Evolutionary conservation across 169 alveolate genomes (phyloP).

Genomic region (Eimeria acervulina): DNA sequence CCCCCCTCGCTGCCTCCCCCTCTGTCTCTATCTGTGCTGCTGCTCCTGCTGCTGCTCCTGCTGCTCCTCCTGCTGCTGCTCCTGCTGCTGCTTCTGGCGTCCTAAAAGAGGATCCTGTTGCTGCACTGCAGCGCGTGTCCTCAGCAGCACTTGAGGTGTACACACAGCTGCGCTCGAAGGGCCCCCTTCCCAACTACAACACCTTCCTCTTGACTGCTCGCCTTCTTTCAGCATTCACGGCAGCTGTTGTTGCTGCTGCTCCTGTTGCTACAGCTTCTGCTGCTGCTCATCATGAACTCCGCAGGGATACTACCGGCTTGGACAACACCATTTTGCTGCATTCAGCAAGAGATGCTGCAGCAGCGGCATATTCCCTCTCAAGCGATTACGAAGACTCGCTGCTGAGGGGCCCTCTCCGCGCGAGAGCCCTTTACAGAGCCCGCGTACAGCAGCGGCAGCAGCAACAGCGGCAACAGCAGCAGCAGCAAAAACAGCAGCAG

Average conservation of each 20-base stretch:
- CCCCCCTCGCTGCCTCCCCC: not conserved
- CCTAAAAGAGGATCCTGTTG: not conserved
- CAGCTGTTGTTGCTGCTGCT: conserved; percentile 22
- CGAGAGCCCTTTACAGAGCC: conserved; percentile 4
- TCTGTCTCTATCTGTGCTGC: not conserved
- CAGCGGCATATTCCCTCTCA: not conserved
- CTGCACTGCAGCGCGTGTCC: not conserved
- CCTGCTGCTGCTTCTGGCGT: conserved; percentile 2
- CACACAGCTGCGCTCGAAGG: not conserved
- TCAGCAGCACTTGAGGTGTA: conserved; percentile 42
- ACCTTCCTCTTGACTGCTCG: conserved; percentile 39
- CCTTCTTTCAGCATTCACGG: conserved; percentile 23
- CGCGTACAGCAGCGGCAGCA: conserved; percentile 7
- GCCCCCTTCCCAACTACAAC: conserved; percentile 27
- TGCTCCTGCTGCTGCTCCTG: not conserved
- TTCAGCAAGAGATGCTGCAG: conserved; percentile 7
- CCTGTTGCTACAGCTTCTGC: not conserved
- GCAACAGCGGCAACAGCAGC: not conserved
- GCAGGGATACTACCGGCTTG: too few relatives aligned
- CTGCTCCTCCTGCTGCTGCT: not conserved
- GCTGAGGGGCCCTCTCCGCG: conserved; percentile 15
- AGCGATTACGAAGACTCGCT: not conserved
- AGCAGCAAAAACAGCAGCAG: not conserved
- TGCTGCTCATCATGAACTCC: not conserved
- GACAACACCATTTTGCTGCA: not conserved